These are phyloP conservation scores for Vigna reflexopilosa DNA, from an alignment of 306 rosid genomes.

Conservation along the genomic window DNA sequence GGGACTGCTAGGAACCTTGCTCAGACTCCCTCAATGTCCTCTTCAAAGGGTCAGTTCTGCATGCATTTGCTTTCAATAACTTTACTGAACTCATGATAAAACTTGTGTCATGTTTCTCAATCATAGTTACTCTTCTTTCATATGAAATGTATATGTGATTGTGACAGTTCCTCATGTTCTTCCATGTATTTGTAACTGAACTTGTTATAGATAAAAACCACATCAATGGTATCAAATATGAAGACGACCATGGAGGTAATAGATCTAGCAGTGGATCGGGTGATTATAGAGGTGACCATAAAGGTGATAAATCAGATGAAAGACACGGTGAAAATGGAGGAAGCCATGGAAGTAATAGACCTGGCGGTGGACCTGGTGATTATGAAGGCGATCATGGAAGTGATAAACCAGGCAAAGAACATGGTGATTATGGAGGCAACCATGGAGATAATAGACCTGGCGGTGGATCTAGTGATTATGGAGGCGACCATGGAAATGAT, in stretches of 20 bases:
- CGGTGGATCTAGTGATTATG: neutral
- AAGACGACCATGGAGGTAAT: neutral
- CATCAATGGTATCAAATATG: neutral
- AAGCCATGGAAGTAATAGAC: neutral
- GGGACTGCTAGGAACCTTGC: slow-evolving; percentile 30
- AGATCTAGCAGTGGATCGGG: neutral
- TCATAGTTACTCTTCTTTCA: neutral
- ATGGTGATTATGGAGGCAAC: too few species aligned
- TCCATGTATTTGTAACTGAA: neutral
- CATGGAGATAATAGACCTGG: neutral
- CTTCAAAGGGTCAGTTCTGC: neutral
- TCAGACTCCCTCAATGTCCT: neutral
- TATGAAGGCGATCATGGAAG: neutral
- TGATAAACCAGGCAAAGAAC: neutral
- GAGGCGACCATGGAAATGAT: neutral
- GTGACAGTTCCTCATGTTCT: neutral
- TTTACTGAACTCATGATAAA: neutral
- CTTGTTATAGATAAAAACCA: neutral
- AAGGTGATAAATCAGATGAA: neutral
- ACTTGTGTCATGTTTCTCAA: neutral
- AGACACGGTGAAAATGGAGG: neutral
- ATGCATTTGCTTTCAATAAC: neutral
- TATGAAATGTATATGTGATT: neutral
- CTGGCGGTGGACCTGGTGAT: neutral
- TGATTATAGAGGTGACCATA: neutral